phyloP scores from a whole-genome alignment of 371 early-diverging fungal genomes.

The Mortierella sp. region DNA sequence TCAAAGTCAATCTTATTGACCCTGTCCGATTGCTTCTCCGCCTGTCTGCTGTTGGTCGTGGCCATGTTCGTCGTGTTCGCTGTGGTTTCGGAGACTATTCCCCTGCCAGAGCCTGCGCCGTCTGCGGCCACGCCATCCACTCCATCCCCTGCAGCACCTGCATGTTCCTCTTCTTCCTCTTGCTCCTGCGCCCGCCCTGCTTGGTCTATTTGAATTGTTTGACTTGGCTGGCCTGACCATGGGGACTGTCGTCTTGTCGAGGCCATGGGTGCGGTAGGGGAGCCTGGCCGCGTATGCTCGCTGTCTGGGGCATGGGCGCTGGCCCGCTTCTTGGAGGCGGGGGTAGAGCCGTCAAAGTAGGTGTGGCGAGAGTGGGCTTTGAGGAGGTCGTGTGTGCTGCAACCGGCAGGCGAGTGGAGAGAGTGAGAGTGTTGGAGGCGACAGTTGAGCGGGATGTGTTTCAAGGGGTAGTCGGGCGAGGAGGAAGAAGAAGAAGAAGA shows the following conservation, averaged over 20 bases:
- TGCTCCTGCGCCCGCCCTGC: neutral
- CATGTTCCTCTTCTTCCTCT: neutral
- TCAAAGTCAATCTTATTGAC: neutral
- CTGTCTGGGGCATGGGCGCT: too few relatives aligned
- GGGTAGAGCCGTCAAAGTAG: neutral
- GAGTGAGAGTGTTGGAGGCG: neutral
- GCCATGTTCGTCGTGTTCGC: too few relatives aligned
- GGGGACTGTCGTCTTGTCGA: too few relatives aligned
- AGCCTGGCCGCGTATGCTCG: too few relatives aligned
- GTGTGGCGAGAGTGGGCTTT: neutral
- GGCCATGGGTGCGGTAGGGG: too few relatives aligned
- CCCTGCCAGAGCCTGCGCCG: too few relatives aligned
- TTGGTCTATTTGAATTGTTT: neutral
- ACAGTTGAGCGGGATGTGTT: too few relatives aligned
- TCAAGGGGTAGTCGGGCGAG: neutral
- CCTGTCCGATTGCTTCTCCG: slow-evolving; percentile 21
- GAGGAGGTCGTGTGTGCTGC: too few relatives aligned
- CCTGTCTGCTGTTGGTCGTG: slow-evolving; percentile 3
- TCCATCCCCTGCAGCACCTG: neutral
- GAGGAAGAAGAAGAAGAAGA: slow-evolving; percentile 1
- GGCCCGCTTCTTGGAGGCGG: too few relatives aligned
- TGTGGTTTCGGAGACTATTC: too few relatives aligned
- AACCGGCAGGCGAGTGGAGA: neutral
- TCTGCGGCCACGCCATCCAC: too few relatives aligned
- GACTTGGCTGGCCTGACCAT: too few relatives aligned